A percentile compares a stretch with the other conserved stretches of the same genome.
Evolutionary conservation across 805 yeast genomes (phyloP).

Genomic region (Zygoascus bituminiphila): DNA sequence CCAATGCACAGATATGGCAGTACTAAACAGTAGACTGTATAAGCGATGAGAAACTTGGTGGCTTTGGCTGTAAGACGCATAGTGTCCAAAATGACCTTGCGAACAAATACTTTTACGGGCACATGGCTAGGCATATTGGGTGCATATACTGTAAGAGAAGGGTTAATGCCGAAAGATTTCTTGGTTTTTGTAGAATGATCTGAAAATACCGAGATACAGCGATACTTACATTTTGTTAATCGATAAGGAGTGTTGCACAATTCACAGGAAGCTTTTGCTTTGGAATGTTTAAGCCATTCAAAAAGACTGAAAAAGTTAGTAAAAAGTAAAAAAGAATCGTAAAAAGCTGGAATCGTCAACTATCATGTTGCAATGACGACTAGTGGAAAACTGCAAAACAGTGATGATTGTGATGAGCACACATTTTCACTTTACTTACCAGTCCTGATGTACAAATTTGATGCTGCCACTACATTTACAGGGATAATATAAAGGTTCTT

Average conservation of each 20-base stretch:
- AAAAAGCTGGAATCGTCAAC: too few species aligned
- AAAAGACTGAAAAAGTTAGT: conserved; percentile 32
- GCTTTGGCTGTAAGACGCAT: conserved; percentile 8
- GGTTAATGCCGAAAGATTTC: too few species aligned
- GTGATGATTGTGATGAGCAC: too few species aligned
- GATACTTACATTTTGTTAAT: conserved; percentile 41
- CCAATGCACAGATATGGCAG: conserved; percentile 21
- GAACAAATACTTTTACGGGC: conserved; percentile 45
- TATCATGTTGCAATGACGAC: too few species aligned
- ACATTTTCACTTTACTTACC: conserved; percentile 34
- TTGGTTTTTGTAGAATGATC: neutral
- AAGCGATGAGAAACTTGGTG: neutral
- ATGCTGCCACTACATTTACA: conserved; percentile 93
- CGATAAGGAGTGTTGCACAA: conserved; percentile 73
- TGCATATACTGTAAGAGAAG: conserved; percentile 36
- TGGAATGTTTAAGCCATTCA: conserved; percentile 76
- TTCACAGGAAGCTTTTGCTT: conserved; percentile 66
- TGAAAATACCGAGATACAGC: neutral
- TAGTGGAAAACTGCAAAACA: too few species aligned
- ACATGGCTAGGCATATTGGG: conserved; percentile 55
- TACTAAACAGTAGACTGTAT: conserved; percentile 9
- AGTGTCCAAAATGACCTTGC: conserved; percentile 28
- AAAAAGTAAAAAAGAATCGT: too few species aligned
- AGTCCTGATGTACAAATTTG: conserved; percentile 86
- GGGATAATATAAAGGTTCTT: conserved; percentile 80